Percentiles rank a stretch among this genome's conserved stretches.
Evolutionary conservation across 331 rosid species (phyloP).

Genomic region (Malus hybrid): DNA sequence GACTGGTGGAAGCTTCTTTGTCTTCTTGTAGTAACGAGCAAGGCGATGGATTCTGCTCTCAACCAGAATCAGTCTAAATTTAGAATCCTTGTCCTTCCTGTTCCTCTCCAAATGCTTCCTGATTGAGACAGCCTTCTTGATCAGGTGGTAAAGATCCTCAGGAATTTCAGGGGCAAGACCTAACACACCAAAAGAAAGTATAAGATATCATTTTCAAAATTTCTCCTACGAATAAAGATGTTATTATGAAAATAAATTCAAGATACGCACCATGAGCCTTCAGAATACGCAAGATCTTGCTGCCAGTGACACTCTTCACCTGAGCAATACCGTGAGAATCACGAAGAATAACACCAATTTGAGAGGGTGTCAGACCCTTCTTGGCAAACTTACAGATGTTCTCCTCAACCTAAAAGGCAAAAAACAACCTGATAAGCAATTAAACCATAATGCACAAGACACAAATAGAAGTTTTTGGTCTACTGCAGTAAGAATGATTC

Average conservation of each 20-base stretch:
- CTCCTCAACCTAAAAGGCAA: neutral
- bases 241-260: neutral
- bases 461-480: neutral
- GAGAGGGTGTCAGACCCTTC: conserved; percentile 2
- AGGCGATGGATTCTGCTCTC: conserved; percentile 20
- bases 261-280: neutral
- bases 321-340: conserved; percentile 1
- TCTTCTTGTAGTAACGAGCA: conserved; percentile 18
- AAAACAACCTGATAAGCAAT: neutral
- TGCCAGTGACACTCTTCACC: neutral
- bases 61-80: conserved; percentile 15
- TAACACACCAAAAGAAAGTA: neutral
- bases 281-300: neutral
- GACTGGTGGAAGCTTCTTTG: conserved; percentile 21
- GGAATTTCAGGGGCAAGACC: conserved; percentile 18
- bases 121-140: conserved; percentile 12
- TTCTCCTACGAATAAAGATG: neutral
- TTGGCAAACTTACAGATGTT: neutral
- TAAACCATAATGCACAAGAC: neutral
- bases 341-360: neutral
- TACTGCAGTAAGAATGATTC: too few relatives aligned
- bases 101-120: conserved; percentile 22
- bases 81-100: conserved; percentile 19
- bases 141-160: conserved; percentile 17
- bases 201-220: neutral